These are phyloP conservation scores for Entonaema liquescens DNA, from an alignment of 495 filamentous ascomycete species.

Conservation along the genomic window DNA sequence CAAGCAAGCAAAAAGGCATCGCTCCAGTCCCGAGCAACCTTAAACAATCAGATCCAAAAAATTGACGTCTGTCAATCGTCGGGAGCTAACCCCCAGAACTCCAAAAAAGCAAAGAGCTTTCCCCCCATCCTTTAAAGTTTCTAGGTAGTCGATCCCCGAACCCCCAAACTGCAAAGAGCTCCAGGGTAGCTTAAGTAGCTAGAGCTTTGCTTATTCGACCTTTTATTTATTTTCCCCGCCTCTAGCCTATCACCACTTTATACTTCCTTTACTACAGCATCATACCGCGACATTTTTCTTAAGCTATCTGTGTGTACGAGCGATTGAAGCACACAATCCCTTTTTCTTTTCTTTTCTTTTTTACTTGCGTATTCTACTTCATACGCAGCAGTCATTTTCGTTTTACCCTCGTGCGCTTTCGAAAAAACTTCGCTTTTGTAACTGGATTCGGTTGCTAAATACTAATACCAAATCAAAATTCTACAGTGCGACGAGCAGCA, in stretches of 20 bases:
- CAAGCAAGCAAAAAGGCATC: slow-evolving; percentile 9
- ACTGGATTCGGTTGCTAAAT: slow-evolving; percentile 28
- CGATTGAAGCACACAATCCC: neutral
- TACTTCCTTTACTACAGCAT: neutral
- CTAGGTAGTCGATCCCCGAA: slow-evolving; percentile 12
- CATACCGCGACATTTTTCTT: too few species aligned
- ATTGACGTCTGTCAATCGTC: slow-evolving; percentile 11
- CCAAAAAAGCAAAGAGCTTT: slow-evolving; percentile 23
- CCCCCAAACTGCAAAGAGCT: slow-evolving; percentile 6
- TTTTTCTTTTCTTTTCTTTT: neutral
- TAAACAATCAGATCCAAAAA: neutral
- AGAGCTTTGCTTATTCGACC: slow-evolving; percentile 1
- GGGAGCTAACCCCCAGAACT: neutral
- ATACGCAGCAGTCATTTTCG: neutral
- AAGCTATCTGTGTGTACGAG: neutral
- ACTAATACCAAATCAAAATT: slow-evolving; percentile 1
- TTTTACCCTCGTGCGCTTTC: neutral
- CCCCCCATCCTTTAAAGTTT: neutral
- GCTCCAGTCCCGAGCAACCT: neutral
- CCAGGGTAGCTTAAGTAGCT: slow-evolving; percentile 9
- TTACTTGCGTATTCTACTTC: neutral
- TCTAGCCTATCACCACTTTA: slow-evolving; percentile 6
- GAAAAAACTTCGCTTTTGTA: neutral
- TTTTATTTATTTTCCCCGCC: neutral
- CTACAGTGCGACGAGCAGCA: slow-evolving; percentile 94